Base-by-base conservation (phyloP, 1,139 yeast genomes). In the Wickerhamiella pararugosa region DNA sequence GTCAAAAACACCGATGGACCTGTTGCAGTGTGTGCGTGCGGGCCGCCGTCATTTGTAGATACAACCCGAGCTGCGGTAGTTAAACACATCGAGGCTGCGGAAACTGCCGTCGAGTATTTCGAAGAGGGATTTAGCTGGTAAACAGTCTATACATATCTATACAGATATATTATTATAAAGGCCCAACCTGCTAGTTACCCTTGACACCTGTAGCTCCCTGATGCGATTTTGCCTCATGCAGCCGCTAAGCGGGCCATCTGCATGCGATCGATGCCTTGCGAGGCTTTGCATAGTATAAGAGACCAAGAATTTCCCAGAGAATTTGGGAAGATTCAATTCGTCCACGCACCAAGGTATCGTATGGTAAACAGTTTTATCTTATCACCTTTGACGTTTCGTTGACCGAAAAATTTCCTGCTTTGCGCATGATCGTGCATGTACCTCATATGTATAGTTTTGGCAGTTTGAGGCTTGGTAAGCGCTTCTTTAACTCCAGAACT, bases 111-210 rank as follows among this genome's bases (percentile, higher is more conserved):
- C 7, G 63, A 61, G 40, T 61, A 60, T 47, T 61, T 56, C 39
- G 65, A 61, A 47, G 65, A 61, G 43, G 63, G 64, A 1, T 59
- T 59, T 41, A 52, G 62, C 6, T 60, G 63, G 61, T 60, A 48
- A 42, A 2, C 1, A 29, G 8, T 11, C 5, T 11, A 32, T 9
- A 6, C 26, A n/a, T 27, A 32, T 32, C 26, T 11, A n/a, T 21
- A n/a, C 33, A 11, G 10, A 7, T 31, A 8, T 10, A 31, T 5
- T 7, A 10, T 31, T 7, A 31, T 9, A 11, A 15, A 32, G 25
- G 31, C 4, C n/a, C 31, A 3, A 8, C 31, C n/a, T n/a, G 31
- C 31, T 8, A 29, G 9, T n/a, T 8, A 9, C n/a, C n/a, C 9
- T 29, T n/a, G n/a, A 29, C 31, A n/a, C n/a, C n/a, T 29, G 9